A percentile compares a stretch with the other conserved stretches of the same genome.
Conservation (phyloP, 495 filamentous ascomycete species). For the Annulohypoxylon nitens region DNA sequence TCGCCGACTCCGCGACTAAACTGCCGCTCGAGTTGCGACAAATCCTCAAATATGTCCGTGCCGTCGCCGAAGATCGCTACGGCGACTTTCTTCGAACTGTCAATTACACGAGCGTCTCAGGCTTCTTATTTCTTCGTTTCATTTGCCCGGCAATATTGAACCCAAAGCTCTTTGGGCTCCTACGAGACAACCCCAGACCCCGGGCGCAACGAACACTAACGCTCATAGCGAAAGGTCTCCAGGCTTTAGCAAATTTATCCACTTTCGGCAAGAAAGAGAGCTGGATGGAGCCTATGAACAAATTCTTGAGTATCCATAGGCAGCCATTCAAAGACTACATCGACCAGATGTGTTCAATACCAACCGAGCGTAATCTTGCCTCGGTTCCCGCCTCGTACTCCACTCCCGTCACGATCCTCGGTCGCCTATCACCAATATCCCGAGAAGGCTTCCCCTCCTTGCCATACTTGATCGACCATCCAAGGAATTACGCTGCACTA, state of each 20-base stretch:
- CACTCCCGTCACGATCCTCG: conserved; percentile 91
- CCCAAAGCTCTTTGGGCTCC: conserved; percentile 92
- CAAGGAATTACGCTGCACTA: conserved; percentile 87
- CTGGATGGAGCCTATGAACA: conserved; percentile 99
- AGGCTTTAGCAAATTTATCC: conserved; percentile 92
- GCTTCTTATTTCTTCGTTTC: conserved; percentile 95
- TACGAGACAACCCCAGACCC: conserved; percentile 86
- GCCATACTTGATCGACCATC: conserved; percentile 93
- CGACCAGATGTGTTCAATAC: conserved; percentile 85
- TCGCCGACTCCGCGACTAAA: conserved; percentile 75
- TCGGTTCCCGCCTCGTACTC: conserved; percentile 87
- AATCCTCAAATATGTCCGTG: conserved; percentile 91
- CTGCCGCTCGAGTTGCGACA: conserved; percentile 88
- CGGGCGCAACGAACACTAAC: conserved; percentile 92
- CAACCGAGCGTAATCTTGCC: conserved; percentile 72
- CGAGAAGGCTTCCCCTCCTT: conserved; percentile 95
- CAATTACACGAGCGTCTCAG: conserved; percentile 94
- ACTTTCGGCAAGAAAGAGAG: conserved; percentile 94
- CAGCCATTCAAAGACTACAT: conserved; percentile 88
- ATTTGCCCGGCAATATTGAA: conserved; percentile 97
- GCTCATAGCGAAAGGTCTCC: conserved; percentile 94
- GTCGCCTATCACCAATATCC: conserved; percentile 81
- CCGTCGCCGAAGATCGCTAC: conserved; percentile 95
- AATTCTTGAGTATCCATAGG: conserved; percentile 72
- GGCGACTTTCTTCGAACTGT: conserved; percentile 96